phyloP scores from a whole-genome alignment of 2,329 filamentous ascomycete species.

The Fusarium miscanthi region DNA sequence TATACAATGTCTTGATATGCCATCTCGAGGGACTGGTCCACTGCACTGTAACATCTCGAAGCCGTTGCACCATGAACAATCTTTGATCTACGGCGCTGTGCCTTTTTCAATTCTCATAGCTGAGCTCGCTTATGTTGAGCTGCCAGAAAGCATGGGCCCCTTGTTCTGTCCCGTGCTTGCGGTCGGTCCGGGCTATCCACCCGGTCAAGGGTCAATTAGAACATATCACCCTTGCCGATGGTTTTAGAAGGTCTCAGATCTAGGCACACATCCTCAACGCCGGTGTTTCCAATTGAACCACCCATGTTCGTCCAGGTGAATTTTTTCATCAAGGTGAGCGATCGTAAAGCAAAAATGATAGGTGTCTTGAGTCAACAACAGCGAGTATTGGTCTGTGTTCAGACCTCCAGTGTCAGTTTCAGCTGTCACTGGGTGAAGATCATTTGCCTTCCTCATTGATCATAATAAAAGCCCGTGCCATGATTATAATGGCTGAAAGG shows the following conservation, averaged over 20 bases:
- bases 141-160: slow-evolving; percentile 22
- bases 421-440: neutral
- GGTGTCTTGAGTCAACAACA: neutral
- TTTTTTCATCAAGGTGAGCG: neutral
- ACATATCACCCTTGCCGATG: slow-evolving; percentile 25
- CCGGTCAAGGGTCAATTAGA: slow-evolving; percentile 33
- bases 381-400: neutral
- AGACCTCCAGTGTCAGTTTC: neutral
- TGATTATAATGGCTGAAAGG: neutral
- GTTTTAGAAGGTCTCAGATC: slow-evolving; percentile 28
- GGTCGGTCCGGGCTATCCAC: slow-evolving; percentile 36
- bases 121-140: slow-evolving; percentile 25
- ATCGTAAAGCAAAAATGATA: slow-evolving; percentile 2
- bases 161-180: slow-evolving; percentile 23
- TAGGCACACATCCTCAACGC: slow-evolving; percentile 28
- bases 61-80: slow-evolving; percentile 6
- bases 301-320: slow-evolving; percentile 1
- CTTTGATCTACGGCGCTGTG: slow-evolving; percentile 17
- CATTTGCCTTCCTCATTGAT: neutral
- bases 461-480: neutral
- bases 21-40: slow-evolving; percentile 6
- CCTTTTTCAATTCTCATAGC: slow-evolving; percentile 27
- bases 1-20: slow-evolving; percentile 5
- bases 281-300: slow-evolving; percentile 37
- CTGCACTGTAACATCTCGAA: slow-evolving; percentile 23